Evolutionary conservation across 2,329 filamentous ascomycete genomes (phyloP).

Genomic region (Claviceps sp.): DNA sequence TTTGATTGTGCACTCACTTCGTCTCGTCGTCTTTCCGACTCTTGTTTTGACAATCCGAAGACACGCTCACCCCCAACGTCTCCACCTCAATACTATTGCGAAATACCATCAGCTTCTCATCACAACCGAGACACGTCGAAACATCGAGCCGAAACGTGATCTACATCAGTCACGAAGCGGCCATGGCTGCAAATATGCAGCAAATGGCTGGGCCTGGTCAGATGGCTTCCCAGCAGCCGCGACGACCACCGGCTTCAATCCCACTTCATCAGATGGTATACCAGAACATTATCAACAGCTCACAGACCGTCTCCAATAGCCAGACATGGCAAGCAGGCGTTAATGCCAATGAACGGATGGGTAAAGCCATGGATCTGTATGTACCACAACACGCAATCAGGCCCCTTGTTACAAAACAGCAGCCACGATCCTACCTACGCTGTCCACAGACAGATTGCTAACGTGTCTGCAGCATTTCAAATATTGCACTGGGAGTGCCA

Average conservation of each 20-base stretch:
- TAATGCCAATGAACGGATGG: slow-evolving; percentile 25
- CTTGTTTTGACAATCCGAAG: not conserved
- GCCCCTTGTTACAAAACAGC: not conserved
- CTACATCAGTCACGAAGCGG: slow-evolving; percentile 18
- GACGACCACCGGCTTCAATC: slow-evolving; percentile 14
- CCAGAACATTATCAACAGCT: slow-evolving; percentile 23
- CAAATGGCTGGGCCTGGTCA: slow-evolving; percentile 37
- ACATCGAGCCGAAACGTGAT: not conserved
- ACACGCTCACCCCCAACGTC: not conserved
- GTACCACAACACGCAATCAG: slow-evolving; percentile 9
- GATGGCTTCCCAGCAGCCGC: slow-evolving; percentile 31
- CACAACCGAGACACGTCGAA: not conserved
- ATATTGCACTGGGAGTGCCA: slow-evolving; percentile 34
- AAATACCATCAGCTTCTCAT: not conserved
- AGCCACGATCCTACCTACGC: slow-evolving; percentile 14
- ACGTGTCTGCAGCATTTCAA: slow-evolving; percentile 30
- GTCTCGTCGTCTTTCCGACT: not conserved
- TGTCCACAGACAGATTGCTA: not conserved
- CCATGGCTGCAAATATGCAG: slow-evolving; percentile 48
- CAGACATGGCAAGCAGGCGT: slow-evolving; percentile 27
- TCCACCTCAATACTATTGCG: not conserved
- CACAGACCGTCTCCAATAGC: slow-evolving; percentile 16
- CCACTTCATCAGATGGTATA: slow-evolving; percentile 28
- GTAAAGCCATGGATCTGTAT: slow-evolving; percentile 30
- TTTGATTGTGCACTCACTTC: not conserved